Conservation (phyloP, 345 rosid species). For the rapeseed (Brassica napus) region Da-Ae NC_063445.1:54203001-54203500, state of each 20-base stretch:
- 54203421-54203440: slow-evolving; percentile 30
- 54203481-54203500: not conserved
- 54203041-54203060: too few relatives aligned
- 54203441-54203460: slow-evolving; percentile 2
- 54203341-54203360: not conserved
- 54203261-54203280: slow-evolving; percentile 8
- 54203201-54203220: not conserved
- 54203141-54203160: not conserved
- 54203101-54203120: too few relatives aligned
- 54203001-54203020: too few relatives aligned
- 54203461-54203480: slow-evolving; percentile 18
- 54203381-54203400: slow-evolving; percentile 15
- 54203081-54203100: too few relatives aligned
- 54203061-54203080: too few relatives aligned
- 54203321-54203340: slow-evolving; percentile 11
- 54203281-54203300: slow-evolving; percentile 1
- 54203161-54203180: not conserved
- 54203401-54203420: slow-evolving; percentile 19
- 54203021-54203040: too few relatives aligned
- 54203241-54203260: not conserved
- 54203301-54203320: slow-evolving; percentile 14
- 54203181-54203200: not conserved
- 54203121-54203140: not conserved
- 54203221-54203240: slow-evolving; percentile 5
- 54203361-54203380: slow-evolving; percentile 31